Base-by-base conservation (phyloP, 495 filamentous ascomycete species). In the Xylaria grammica region DNA sequence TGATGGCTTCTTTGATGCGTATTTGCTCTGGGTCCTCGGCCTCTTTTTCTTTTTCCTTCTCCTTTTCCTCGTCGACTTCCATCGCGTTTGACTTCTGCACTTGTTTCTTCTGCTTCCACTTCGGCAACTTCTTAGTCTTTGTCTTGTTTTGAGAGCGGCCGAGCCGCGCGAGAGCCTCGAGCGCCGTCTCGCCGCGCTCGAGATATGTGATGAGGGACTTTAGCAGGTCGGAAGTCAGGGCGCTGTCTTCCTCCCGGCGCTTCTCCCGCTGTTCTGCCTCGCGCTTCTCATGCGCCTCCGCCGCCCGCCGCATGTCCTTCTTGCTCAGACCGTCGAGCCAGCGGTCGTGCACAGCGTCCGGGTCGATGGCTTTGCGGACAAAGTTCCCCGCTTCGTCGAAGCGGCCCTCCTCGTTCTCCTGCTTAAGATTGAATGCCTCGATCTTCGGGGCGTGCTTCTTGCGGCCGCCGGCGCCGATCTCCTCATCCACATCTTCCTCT, bases 401-500 rank as follows among this genome's bases (percentile, higher is more conserved):
- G 13, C 86, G 82, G 0, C 95, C 95, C 71, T 98, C 95, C 74
- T 99, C 96, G 71, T 93, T 88, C 76, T 99, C 95, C 5, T 82
- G 78, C 52, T 84, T 87, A 86, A 99, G 93, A 71, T 99, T 97
- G 83, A 99, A 99, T 0, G 93, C 95, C 76, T 97, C 95, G 27
- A 98, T 82, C 69, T 95, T 89, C n/a, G 95, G 95, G 17, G 96
- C 96, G 74, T 96, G 92, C 73, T 90, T 93, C 77, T 97, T 98
- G 68, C 93, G 89, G 0, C 88, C 89, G 7, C 95, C 96, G 3
- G 90, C 88, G 2, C 96, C 96, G 32, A 99, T 78, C 74, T 98
- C 95, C 52, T 92, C 89, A 68, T 96, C 94, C 4, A 96, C 68
- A 3, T 87, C 90, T 19, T 85, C 85, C 60, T 90, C 88, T 50